Conservation (phyloP, 257 asterid genomes). For the Cynanchum wilfordii region DNA sequence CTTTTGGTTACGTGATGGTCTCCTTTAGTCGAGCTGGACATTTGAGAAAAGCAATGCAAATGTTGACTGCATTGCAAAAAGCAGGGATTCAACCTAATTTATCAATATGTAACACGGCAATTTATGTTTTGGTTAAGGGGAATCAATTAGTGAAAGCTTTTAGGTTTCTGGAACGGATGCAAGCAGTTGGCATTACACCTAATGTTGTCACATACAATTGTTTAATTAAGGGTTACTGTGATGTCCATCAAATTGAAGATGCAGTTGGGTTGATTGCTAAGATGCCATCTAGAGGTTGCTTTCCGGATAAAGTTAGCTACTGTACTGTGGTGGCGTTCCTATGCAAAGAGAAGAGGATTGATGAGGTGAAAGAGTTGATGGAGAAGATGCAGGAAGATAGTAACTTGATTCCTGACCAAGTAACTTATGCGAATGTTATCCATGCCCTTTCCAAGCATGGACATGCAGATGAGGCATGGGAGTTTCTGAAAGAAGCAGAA, state of each 20-base stretch:
- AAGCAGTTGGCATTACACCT: conserved; percentile 64
- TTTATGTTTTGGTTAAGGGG: conserved; percentile 83
- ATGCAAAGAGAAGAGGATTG: conserved; percentile 56
- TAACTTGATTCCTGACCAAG: conserved; percentile 63
- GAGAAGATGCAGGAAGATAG: conserved; percentile 64
- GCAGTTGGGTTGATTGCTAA: conserved; percentile 63
- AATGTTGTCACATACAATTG: conserved; percentile 67
- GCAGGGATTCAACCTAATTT: conserved; percentile 66
- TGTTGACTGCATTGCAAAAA: conserved; percentile 68
- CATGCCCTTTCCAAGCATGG: conserved; percentile 79
- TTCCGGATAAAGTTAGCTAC: conserved; percentile 81
- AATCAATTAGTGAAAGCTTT: conserved; percentile 67
- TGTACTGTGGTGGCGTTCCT: conserved; percentile 61
- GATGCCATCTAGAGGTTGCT: conserved; percentile 66
- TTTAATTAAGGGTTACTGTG: conserved; percentile 87
- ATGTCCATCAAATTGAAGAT: conserved; percentile 40
- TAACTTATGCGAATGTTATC: conserved; percentile 57
- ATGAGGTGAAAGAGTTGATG: conserved; percentile 55
- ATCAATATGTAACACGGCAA: conserved; percentile 63
- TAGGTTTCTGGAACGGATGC: conserved; percentile 71
- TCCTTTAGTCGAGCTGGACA: conserved; percentile 92
- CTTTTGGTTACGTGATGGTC: conserved; percentile 86
- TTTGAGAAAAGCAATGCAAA: conserved; percentile 71
- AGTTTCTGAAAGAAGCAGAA: conserved; percentile 68
- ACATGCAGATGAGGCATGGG: conserved; percentile 64